phyloP scores from a whole-genome alignment of 805 yeast genomes.

The Lachancea sp. region DNA sequence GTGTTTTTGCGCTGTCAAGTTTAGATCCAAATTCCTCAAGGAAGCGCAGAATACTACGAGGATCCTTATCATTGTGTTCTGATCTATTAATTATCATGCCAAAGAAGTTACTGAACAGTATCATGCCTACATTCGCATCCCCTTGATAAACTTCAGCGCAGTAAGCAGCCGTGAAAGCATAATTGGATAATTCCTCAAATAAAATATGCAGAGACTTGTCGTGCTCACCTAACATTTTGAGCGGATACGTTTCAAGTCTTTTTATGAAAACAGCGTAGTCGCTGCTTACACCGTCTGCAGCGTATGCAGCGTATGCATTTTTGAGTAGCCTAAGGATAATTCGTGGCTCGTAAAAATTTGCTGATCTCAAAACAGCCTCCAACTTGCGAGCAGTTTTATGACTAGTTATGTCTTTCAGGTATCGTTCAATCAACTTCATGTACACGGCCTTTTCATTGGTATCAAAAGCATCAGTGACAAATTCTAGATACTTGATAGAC shows the following conservation, averaged over 20 bases:
- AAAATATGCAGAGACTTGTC: slow-evolving; percentile 56
- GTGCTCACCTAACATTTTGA: slow-evolving; percentile 55
- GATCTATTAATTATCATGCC: slow-evolving; percentile 33
- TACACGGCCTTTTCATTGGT: slow-evolving; percentile 37
- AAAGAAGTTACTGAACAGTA: slow-evolving; percentile 37
- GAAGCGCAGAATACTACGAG: slow-evolving; percentile 15
- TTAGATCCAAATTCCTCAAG: slow-evolving; percentile 24
- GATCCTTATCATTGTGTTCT: slow-evolving; percentile 15
- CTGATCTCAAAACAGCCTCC: slow-evolving; percentile 31
- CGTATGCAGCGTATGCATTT: slow-evolving; percentile 10
- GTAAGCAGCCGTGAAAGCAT: slow-evolving; percentile 52
- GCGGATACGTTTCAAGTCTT: slow-evolving; percentile 44
- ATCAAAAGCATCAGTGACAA: slow-evolving; percentile 38
- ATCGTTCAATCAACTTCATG: slow-evolving; percentile 40
- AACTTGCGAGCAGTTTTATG: slow-evolving; percentile 28
- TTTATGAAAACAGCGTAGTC: slow-evolving; percentile 13
- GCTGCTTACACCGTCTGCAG: slow-evolving; percentile 7
- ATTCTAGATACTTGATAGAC: slow-evolving; percentile 47
- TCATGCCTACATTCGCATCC: slow-evolving; percentile 36
- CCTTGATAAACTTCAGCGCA: slow-evolving; percentile 44
- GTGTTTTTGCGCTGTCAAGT: slow-evolving; percentile 27
- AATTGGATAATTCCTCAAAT: slow-evolving; percentile 50
- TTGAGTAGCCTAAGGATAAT: slow-evolving; percentile 26
- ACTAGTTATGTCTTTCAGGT: slow-evolving; percentile 31
- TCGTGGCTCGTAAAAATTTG: slow-evolving; percentile 37